Evolutionary conservation across 2,329 filamentous ascomycete species (phyloP), one percentile per base, ranked within the genome.

Genomic region (Sclerotinia minor): DNA sequence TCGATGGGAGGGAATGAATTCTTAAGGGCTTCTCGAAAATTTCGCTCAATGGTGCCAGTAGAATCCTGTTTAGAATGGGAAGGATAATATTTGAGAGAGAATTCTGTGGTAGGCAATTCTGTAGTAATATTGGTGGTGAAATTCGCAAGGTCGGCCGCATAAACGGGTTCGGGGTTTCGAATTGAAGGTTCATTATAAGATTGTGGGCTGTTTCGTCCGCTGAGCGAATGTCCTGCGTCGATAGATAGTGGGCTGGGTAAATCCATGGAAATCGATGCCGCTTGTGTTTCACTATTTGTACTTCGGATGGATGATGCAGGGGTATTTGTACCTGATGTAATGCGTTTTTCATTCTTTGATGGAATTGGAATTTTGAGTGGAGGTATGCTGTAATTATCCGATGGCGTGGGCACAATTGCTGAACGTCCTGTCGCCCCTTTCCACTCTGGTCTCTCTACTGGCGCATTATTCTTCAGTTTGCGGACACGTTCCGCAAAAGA

Each of bases 401-500:
- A 83, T 49, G 92, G 83, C 4, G 89, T 87, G 55, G 84, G 83
- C 45, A 91, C 84, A 67, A 92, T 82, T 47, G 85, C 81, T 53
- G 83, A 83, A 71, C 90, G 85, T 38, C 91, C 91, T 76, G 88
- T 92, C 49, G 87, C 87, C 24, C 90, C 90, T 73, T 88, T 89
- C 91, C 91, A 93, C 68, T 87, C 83, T 6, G 87, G 86, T 29
- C 83, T 81, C 47, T 74, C 71, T 32, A 67, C 67, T n/a, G 71
- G 68, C 24, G 59, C 50, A 65, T 69, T 71, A 35, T 73, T 73
- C 69, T 80, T 80, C 66, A 81, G 76, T 68, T 78, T 80, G 65
- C 80, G 80, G 59, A 84, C 76, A 3, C 82, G 79, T n/a, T 83
- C 81, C 15, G 80, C 79, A 70, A 84, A 82, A 11, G 78, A 76